Percentiles rank a stretch among this genome's conserved stretches.
Conservation (phyloP, 164 flowering plant genomes). For the Aristolochia contorta region DNA sequence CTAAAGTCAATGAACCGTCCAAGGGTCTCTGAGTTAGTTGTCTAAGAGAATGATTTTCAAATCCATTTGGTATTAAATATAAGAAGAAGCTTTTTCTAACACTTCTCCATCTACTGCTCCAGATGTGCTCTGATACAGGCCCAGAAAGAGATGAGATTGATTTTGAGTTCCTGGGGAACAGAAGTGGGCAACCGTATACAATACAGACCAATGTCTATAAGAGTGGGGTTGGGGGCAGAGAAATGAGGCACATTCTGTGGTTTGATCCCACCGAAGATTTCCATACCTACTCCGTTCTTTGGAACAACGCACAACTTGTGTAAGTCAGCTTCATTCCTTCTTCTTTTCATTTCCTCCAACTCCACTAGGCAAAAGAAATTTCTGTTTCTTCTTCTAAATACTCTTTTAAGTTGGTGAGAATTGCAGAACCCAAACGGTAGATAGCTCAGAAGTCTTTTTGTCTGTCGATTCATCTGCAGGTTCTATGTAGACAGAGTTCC, state of each 20-base stretch:
- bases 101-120: conserved; percentile 8
- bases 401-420: too few species aligned
- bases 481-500: conserved; percentile 76
- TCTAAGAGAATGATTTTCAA: background rate
- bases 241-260: conserved; percentile 90
- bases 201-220: conserved; percentile 87
- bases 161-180: conserved; percentile 90
- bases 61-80: too few species aligned
- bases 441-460: background rate
- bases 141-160: conserved; percentile 84
- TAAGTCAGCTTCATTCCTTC: conserved; percentile 14
- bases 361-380: too few species aligned
- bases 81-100: too few species aligned
- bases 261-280: conserved; percentile 81
- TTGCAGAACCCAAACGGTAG: background rate
- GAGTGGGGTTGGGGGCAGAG: conserved; percentile 66
- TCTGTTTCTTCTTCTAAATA: too few species aligned
- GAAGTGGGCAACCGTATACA: conserved; percentile 65
- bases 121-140: conserved; percentile 87
- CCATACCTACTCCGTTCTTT: conserved; percentile 64
- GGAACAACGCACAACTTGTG: conserved; percentile 71
- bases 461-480: conserved; percentile 23
- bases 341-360: too few species aligned
- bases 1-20: too few species aligned
- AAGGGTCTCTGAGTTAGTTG: background rate